A percentile compares a stretch with the other conserved stretches of the same genome.
Conservation (phyloP, 2,329 filamentous ascomycete species). For the Cladophialophora carrionii region DNA sequence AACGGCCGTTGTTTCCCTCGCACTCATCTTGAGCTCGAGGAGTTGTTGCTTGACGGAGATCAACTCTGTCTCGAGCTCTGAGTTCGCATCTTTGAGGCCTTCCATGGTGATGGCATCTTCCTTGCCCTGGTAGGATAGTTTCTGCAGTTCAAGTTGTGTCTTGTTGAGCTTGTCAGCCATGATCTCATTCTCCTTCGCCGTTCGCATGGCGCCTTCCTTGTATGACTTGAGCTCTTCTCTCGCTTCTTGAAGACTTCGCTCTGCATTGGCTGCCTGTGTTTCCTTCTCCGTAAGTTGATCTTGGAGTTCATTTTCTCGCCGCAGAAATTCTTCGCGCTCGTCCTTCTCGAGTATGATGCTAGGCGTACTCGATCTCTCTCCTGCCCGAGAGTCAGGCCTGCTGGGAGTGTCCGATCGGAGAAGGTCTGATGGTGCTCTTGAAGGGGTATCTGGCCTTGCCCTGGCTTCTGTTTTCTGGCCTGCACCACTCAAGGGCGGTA, state of each 20-base stretch:
- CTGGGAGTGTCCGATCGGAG: conserved; percentile 54
- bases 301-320: conserved; percentile 94
- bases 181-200: conserved; percentile 87
- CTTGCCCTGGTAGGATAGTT: conserved; percentile 92
- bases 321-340: conserved; percentile 92
- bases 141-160: conserved; percentile 94
- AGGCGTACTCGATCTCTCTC: conserved; percentile 84
- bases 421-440: conserved; percentile 58
- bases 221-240: conserved; percentile 84
- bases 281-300: conserved; percentile 96
- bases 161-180: conserved; percentile 86
- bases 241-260: conserved; percentile 78
- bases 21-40: conserved; percentile 92
- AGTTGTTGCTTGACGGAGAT: conserved; percentile 93
- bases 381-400: conserved; percentile 66
- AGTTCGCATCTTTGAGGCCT: conserved; percentile 90
- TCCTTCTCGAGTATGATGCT: conserved; percentile 91
- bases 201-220: conserved; percentile 81
- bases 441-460: conserved; percentile 61
- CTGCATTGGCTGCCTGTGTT: conserved; percentile 73
- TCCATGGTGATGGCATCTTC: conserved; percentile 98
- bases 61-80: conserved; percentile 85
- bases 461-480: conserved; percentile 51
- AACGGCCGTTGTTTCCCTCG: conserved; percentile 86
- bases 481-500: conserved; percentile 58